These are phyloP conservation scores for Rhynchospora breviuscula DNA, from an alignment of 176 grass and related monocot species.

Conservation along the genomic window DNA sequence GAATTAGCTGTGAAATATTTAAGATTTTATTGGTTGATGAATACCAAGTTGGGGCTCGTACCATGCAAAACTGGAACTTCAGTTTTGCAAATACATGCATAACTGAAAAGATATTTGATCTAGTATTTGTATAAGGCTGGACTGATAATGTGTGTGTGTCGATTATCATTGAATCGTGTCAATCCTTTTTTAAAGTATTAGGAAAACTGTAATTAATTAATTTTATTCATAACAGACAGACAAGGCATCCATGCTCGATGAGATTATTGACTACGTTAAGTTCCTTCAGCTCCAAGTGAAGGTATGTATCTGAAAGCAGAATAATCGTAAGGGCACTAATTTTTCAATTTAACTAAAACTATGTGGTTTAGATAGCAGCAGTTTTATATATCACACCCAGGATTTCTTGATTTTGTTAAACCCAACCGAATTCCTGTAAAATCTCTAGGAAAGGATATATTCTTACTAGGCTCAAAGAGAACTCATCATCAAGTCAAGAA, in stretches of 20 bases:
- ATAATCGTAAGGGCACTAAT: not conserved
- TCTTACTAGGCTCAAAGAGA: not conserved
- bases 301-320: slow-evolving; percentile 29
- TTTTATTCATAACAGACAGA: slow-evolving; percentile 51
- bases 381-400: not conserved
- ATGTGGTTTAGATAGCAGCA: not conserved
- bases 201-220: not conserved
- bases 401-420: not conserved
- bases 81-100: not conserved
- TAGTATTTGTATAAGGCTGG: not conserved
- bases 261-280: slow-evolving; percentile 93
- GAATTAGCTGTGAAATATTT: not conserved
- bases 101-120: not conserved
- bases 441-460: not conserved
- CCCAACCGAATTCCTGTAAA: not conserved
- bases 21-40: not conserved
- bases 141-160: not conserved
- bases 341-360: not conserved
- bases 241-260: slow-evolving; percentile 80
- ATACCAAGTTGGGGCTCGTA: not conserved
- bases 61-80: not conserved
- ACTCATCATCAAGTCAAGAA: not conserved
- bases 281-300: slow-evolving; percentile 97
- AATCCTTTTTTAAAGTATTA: not conserved
- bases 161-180: not conserved